These are phyloP conservation scores for Geotrichum armillariae DNA, from an alignment of 1,139 yeast genomes.

Conservation along the genomic window DNA sequence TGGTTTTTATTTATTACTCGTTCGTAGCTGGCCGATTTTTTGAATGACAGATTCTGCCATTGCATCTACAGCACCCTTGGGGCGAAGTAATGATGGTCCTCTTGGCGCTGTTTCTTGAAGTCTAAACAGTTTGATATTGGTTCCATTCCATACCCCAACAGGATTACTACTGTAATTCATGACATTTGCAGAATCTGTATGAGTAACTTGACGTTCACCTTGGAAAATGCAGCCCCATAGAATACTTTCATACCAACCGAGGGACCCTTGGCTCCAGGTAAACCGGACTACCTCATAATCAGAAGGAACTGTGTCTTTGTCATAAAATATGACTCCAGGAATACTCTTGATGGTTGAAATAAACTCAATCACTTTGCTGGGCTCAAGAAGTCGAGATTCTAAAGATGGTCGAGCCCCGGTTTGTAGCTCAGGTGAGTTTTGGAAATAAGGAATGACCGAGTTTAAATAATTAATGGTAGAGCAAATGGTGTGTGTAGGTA, in stretches of 20 bases:
- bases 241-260: slow-evolving; percentile 77
- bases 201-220: slow-evolving; percentile 38
- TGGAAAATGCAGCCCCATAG: slow-evolving; percentile 67
- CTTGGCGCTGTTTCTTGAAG: slow-evolving; percentile 47
- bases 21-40: slow-evolving; percentile 29
- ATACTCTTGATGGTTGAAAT: slow-evolving; percentile 26
- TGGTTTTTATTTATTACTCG: not conserved
- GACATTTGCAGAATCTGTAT: slow-evolving; percentile 23
- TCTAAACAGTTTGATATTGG: slow-evolving; percentile 60
- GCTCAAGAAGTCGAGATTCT: slow-evolving; percentile 25
- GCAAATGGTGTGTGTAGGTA: slow-evolving; percentile 23
- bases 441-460: slow-evolving; percentile 18
- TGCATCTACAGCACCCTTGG: slow-evolving; percentile 53
- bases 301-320: slow-evolving; percentile 25
- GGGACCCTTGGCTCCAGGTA: slow-evolving; percentile 59
- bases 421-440: slow-evolving; percentile 1
- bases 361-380: slow-evolving; percentile 31
- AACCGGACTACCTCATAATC: slow-evolving; percentile 53
- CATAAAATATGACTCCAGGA: slow-evolving; percentile 24
- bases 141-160: slow-evolving; percentile 57
- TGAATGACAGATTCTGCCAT: slow-evolving; percentile 47
- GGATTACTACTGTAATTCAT: slow-evolving; percentile 25
- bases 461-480: slow-evolving; percentile 17
- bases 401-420: slow-evolving; percentile 7
- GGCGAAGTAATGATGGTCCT: slow-evolving; percentile 44